phyloP scores from a whole-genome alignment of 2,329 filamentous ascomycete genomes.

The Diaporthe vaccinii region DNA sequence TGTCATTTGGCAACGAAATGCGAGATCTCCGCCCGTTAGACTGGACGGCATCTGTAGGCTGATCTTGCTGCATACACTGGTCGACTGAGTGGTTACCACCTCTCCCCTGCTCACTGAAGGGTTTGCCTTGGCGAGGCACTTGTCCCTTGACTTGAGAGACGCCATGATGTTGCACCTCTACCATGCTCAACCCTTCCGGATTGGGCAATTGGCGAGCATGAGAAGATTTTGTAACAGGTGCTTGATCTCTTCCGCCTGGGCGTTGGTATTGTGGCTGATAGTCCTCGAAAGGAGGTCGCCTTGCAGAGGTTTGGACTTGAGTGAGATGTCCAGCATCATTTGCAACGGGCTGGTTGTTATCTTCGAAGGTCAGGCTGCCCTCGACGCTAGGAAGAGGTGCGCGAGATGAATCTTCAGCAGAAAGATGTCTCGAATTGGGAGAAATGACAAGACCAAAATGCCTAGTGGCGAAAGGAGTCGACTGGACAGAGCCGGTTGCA shows the following conservation, averaged over 20 bases:
- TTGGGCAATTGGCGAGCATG: neutral
- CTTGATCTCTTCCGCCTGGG: neutral
- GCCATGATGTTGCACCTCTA: no score
- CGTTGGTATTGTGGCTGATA: constrained; percentile 8
- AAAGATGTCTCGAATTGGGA: neutral
- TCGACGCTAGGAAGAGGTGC: neutral
- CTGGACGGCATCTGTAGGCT: neutral
- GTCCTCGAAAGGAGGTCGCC: constrained; percentile 14
- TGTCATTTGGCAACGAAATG: constrained; percentile 36
- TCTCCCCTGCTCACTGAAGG: neutral
- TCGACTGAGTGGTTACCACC: neutral
- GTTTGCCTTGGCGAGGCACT: neutral
- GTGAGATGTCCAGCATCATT: neutral
- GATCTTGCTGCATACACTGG: neutral
- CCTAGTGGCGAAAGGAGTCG: neutral
- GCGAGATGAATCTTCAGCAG: neutral
- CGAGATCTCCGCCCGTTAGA: constrained; percentile 2
- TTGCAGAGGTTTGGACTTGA: neutral
- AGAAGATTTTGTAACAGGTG: neutral
- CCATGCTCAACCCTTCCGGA: neutral
- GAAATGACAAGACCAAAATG: neutral
- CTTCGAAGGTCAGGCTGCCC: neutral
- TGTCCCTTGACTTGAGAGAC: neutral
- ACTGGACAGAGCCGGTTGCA: neutral
- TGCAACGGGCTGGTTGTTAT: neutral